Base-by-base conservation (phyloP, 2,329 filamentous ascomycete genomes). In the Bipolaris cookei region DNA sequence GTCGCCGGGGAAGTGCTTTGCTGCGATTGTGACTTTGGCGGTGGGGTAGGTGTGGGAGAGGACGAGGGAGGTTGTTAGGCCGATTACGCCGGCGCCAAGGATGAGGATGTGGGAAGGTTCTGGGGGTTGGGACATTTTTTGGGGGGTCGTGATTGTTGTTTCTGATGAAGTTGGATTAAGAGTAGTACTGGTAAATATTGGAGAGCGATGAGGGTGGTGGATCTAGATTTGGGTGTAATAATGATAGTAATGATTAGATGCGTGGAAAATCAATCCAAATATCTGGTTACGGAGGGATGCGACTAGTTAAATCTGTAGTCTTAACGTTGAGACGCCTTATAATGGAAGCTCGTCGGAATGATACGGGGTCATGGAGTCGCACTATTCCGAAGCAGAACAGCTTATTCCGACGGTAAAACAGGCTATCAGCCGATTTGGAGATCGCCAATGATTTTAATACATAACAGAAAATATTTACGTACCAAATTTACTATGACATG, bases 1-100 rank as follows among this genome's bases (percentile, higher is more conserved):
- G 79, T 97, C 93, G 34, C 93, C 93, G 0, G 93, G 93, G 89
- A 97, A 95, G 75, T 96, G 90, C 71, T 94, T 96, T 4, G 91
- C 89, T 30, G 92, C 81, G 34, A 96, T 81, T 0, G 90, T 92
- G 62, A 96, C 79, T 20, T 79, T 78, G 63, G 88, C 83, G 2
- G 74, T 66, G 1, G 81, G 78, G 38, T 79, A 79, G 58, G 85
- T 80, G 52, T 81, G 78, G 1, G 85, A 84, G 11, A 90, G 79
- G 11, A 85, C 76, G 28, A 88, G 80, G 16, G 88, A 87, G 1
- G 85, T 88, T 1, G 88, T 89, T 45, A 90, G 80, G 23, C 88
- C 88, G 34, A 86, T 82, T 3, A 90, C 87, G 42, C 88, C 88
- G 44, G 88, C 88, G 44, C 86, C 73, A 2, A 76, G 65, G 51